A percentile compares a stretch with the other conserved stretches of the same genome.
These are phyloP conservation scores for Xylaria venustula DNA, from an alignment of 495 filamentous ascomycete species.

Conservation along the genomic window DNA sequence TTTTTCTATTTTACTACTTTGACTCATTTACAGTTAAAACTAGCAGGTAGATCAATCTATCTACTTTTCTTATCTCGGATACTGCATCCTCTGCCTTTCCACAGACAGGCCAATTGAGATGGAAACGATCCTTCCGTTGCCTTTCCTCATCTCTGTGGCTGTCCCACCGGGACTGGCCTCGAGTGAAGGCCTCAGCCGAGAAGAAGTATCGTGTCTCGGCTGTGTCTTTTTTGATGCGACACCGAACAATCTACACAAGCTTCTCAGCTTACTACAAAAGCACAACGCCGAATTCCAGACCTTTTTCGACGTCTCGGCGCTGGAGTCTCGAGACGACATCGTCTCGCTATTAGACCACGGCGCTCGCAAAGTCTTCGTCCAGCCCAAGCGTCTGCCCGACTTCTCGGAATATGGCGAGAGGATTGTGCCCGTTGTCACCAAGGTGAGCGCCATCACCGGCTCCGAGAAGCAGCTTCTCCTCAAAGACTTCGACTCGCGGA, in stretches of 20 bases:
- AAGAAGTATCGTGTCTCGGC: conserved; percentile 76
- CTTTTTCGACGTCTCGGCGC: conserved; percentile 73
- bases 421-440: conserved; percentile 41
- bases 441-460: conserved; percentile 27
- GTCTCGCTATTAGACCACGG: conserved; percentile 81
- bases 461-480: conserved; percentile 41
- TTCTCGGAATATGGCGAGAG: conserved; percentile 44
- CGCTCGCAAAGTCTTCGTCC: conserved; percentile 82
- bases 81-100: background rate
- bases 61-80: too few relatives aligned
- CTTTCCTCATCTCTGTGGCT: conserved; percentile 58
- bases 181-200: conserved; percentile 56
- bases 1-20: conserved; percentile 10
- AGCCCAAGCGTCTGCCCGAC: conserved; percentile 56
- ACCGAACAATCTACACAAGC: conserved; percentile 55
- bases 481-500: conserved; percentile 43
- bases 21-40: conserved; percentile 13
- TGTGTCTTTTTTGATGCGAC: conserved; percentile 68
- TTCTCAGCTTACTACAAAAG: conserved; percentile 64
- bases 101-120: conserved; percentile 29
- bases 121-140: conserved; percentile 56
- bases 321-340: conserved; percentile 67
- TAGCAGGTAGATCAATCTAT: too few relatives aligned
- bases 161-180: conserved; percentile 51
- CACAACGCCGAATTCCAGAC: conserved; percentile 65